A percentile compares a stretch with the other conserved stretches of the same genome.
Conservation (phyloP, 2,329 filamentous ascomycete species). For the Botrytis hyacinthi region DNA sequence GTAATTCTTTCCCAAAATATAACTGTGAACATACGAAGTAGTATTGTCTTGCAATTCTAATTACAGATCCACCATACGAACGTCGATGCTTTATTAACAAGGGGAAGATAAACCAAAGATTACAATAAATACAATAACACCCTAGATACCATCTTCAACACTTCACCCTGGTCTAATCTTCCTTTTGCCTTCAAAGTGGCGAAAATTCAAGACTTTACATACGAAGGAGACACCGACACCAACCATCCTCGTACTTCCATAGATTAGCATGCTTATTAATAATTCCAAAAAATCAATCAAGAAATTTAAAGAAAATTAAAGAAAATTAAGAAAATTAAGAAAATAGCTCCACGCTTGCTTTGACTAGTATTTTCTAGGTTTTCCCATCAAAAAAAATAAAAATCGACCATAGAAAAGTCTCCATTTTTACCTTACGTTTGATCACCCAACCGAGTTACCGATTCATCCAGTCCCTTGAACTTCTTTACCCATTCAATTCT, state of each 20-base stretch:
- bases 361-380: neutral
- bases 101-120: neutral
- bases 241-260: too few relatives aligned
- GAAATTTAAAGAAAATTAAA: neutral
- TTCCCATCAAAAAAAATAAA: neutral
- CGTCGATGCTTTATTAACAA: neutral
- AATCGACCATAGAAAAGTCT: neutral
- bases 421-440: slow-evolving; percentile 3
- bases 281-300: neutral
- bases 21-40: too few relatives aligned
- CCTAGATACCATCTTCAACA: neutral
- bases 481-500: neutral
- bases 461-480: slow-evolving; percentile 11
- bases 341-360: neutral
- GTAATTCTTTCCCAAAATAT: neutral
- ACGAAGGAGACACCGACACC: too few relatives aligned
- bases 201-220: neutral
- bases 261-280: neutral
- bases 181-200: neutral
- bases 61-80: neutral
- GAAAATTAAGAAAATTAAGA: neutral
- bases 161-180: neutral
- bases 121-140: neutral
- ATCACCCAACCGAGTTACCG: slow-evolving; percentile 13
- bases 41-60: neutral